phyloP scores from a whole-genome alignment of 768 basidiomycete species.

The Mrakia frigida region DNA sequence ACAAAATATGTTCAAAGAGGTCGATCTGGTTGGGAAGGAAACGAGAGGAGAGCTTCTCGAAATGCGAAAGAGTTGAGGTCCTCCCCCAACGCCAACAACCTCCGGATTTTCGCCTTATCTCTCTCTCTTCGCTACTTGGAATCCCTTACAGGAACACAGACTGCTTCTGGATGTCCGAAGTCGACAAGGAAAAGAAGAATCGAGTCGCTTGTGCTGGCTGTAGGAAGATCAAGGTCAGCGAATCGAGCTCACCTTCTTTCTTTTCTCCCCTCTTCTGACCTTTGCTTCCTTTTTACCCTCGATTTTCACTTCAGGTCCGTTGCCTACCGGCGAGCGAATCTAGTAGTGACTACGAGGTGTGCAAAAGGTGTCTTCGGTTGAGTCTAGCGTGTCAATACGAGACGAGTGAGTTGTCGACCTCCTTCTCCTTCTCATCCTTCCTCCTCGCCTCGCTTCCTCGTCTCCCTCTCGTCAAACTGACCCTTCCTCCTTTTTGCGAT shows the following conservation, averaged over 20 bases:
- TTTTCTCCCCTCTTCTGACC: neutral
- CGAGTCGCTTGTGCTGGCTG: neutral
- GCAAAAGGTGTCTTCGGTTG: neutral
- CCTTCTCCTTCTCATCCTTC: too few relatives aligned
- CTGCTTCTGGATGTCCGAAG: neutral
- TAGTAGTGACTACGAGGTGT: neutral
- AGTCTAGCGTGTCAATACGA: neutral
- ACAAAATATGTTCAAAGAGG: neutral
- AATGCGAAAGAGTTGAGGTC: neutral
- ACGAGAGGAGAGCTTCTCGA: neutral
- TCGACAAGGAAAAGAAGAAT: constrained; percentile 4
- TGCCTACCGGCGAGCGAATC: neutral
- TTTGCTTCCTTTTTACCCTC: neutral
- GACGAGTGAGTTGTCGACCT: neutral
- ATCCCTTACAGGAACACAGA: too few relatives aligned
- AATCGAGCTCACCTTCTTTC: neutral
- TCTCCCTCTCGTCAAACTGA: too few relatives aligned
- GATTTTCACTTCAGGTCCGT: neutral
- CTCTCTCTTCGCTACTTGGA: neutral
- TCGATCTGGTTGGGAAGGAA: neutral
- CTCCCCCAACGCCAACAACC: neutral
- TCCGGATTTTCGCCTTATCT: neutral
- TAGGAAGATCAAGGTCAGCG: constrained; percentile 2
- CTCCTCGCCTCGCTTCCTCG: too few relatives aligned
- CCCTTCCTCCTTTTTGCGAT: too few relatives aligned